Percentiles rank a stretch among this genome's conserved stretches.
Conservation (phyloP, 2,329 filamentous ascomycete genomes). For the Catunica adiposa region DNA sequence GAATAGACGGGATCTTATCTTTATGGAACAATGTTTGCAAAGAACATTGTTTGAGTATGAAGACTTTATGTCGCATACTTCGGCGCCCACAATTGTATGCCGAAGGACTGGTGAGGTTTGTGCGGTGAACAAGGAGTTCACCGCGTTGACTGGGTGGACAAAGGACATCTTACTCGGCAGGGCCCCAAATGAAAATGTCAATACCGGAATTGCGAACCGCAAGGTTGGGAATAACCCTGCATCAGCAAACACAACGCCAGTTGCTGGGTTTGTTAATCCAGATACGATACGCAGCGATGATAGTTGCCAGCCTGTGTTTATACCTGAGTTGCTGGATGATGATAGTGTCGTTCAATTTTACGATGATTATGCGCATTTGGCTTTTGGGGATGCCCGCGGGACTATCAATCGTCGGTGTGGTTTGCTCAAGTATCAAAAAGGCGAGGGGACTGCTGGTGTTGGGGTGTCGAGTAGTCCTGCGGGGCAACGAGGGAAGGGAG, state of each 20-base stretch:
- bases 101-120: constrained; percentile 89
- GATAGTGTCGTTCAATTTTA: constrained; percentile 90
- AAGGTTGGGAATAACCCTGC: constrained; percentile 20
- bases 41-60: constrained; percentile 85
- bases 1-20: constrained; percentile 74
- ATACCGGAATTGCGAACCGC: constrained; percentile 40
- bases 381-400: constrained; percentile 79
- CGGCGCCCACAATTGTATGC: constrained; percentile 82
- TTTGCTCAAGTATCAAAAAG: constrained; percentile 67
- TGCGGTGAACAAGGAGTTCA: constrained; percentile 89
- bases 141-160: constrained; percentile 86
- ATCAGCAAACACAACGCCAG: constrained; percentile 32
- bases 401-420: constrained; percentile 71
- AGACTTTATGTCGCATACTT: constrained; percentile 74
- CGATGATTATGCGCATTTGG: constrained; percentile 82
- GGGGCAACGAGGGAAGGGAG: neutral
- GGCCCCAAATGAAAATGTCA: constrained; percentile 74
- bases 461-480: neutral
- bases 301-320: constrained; percentile 61
- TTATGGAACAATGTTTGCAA: constrained; percentile 96
- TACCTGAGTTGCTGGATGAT: constrained; percentile 85
- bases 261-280: constrained; percentile 24
- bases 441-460: constrained; percentile 15
- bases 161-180: constrained; percentile 78
- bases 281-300: constrained; percentile 17